Evolutionary conservation across 768 basidiomycete species (phyloP), one percentile per base, ranked within the genome.

Genomic region (Podaxis pistillaris): DNA sequence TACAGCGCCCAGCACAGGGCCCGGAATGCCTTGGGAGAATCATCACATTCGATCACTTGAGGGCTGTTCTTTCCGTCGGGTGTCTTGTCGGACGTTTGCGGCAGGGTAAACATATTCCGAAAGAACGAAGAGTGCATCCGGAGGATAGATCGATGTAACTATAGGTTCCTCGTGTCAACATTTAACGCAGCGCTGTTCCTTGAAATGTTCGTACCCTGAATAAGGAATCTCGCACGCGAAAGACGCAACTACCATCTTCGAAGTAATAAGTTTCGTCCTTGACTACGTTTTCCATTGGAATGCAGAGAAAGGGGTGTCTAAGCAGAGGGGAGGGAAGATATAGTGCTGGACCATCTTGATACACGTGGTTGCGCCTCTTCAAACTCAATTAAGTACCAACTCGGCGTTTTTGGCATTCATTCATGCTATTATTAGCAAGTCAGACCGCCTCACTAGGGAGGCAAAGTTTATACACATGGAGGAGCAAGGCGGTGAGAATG

Each of bases 221-320:
- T 60, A 91, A 69, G 11, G 81, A 84, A 68, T 86, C 81, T 62
- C 82, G 80, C 11, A 90, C 83, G 41, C 83, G 76, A 49, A 91
- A 70, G 15, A 90, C 77, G 66, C 86, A 88, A 66, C 87, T 88
- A 49, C 89, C 89, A 66, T 90, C 87, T 37, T 80, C 75, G 61
- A 88, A 78, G 69, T 90, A 91, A 67, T 82, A 91, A 4, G 69
- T 71, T n/a, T 77, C 70, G 66, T 90, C 88, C 58, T 56, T 56
- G n/a, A 40, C 13, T 3, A 38, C 6, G 19, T 37, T 24, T 33
- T 53, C 52, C 22, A 36, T 12, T 7, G 17, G 33, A 22, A 3
- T 17, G 22, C 3, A 56, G 33, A n/a, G 54, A 17, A n/a, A n/a
- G 44, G 15, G 7, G 7, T 8, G n/a, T 17, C 44, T 17, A n/a